A percentile compares a stretch with the other conserved stretches of the same genome.
Evolutionary conservation across 1,139 yeast genomes (phyloP).

Genomic region (Nakaseomyces delphensis): DNA sequence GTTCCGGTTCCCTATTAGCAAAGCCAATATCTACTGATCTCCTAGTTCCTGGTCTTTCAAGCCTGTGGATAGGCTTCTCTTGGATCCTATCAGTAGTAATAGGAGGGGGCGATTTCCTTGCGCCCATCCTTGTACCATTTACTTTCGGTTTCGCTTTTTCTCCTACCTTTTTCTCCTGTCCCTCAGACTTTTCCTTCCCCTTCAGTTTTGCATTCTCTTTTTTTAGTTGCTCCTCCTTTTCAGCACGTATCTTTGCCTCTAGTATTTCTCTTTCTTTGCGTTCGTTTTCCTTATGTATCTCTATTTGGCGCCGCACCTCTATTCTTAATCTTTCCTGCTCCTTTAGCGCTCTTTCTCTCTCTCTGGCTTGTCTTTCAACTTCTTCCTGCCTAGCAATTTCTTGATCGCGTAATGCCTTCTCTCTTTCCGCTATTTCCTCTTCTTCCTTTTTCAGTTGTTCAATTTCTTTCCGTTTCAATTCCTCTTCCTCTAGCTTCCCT

Average conservation of each 20-base stretch:
- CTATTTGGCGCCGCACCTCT: slow-evolving; percentile 3
- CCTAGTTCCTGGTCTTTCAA: neutral
- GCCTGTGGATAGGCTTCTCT: neutral
- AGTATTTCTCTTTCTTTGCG: slow-evolving; percentile 2
- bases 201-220: neutral
- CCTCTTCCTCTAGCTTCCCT: slow-evolving; percentile 16
- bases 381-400: slow-evolving; percentile 8
- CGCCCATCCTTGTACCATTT: neutral
- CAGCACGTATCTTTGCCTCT: slow-evolving; percentile 4
- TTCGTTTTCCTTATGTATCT: slow-evolving; percentile 5
- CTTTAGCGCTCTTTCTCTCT: neutral
- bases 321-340: slow-evolving; percentile 3
- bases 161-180: slow-evolving; percentile 7
- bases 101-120: neutral
- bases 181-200: slow-evolving; percentile 3
- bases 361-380: slow-evolving; percentile 3
- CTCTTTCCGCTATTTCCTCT: slow-evolving; percentile 8
- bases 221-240: neutral
- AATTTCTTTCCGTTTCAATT: slow-evolving; percentile 8
- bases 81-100: neutral
- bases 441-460: slow-evolving; percentile 7
- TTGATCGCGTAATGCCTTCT: slow-evolving; percentile 8
- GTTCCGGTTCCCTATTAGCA: slow-evolving; percentile 6
- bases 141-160: neutral
- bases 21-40: slow-evolving; percentile 3